Evolutionary conservation across 2,329 filamentous ascomycete genomes (phyloP).

Genomic region (Colletotrichum chlorophyti): DNA sequence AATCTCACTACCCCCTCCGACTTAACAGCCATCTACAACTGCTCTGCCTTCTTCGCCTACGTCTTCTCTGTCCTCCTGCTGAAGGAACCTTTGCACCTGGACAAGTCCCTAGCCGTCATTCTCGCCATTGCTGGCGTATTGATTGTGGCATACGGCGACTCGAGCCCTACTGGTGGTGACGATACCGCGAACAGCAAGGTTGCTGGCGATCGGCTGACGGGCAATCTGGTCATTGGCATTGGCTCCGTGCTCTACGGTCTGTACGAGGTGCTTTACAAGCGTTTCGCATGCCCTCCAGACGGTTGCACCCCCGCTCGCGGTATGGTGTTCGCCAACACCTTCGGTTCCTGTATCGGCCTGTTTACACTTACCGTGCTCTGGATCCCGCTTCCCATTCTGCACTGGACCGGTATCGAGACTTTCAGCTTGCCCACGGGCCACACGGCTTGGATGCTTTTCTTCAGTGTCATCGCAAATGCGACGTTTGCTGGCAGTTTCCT

Average conservation of each 20-base stretch:
- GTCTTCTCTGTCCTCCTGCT: constrained; percentile 93
- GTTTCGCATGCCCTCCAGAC: constrained; percentile 89
- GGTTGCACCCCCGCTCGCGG: constrained; percentile 84
- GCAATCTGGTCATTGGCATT: constrained; percentile 90
- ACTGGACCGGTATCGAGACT: constrained; percentile 77
- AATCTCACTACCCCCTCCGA: constrained; percentile 92
- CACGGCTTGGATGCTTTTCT: constrained; percentile 79
- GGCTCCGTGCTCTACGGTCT: constrained; percentile 94
- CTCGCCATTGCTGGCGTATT: constrained; percentile 90
- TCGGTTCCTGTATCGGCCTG: constrained; percentile 83
- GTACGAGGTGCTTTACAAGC: constrained; percentile 97
- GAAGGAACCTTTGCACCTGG: constrained; percentile 80
- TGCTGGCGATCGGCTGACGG: constrained; percentile 74
- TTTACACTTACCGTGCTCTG: constrained; percentile 91
- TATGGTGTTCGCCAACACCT: constrained; percentile 93
- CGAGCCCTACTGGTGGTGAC: constrained; percentile 51
- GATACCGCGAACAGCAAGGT: constrained; percentile 51
- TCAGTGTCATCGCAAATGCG: constrained; percentile 87
- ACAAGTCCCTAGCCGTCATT: constrained; percentile 85
- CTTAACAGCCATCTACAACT: constrained; percentile 98
- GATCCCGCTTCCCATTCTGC: constrained; percentile 87
- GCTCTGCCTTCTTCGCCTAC: constrained; percentile 98
- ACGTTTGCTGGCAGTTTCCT: constrained; percentile 93
- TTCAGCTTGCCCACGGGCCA: constrained; percentile 83
- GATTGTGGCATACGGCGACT: constrained; percentile 93